Percentiles rank a stretch among this genome's conserved stretches.
These are phyloP conservation scores for Mucor ambiguus DNA, from an alignment of 371 early-diverging fungal species.

Conservation along the genomic window DNA sequence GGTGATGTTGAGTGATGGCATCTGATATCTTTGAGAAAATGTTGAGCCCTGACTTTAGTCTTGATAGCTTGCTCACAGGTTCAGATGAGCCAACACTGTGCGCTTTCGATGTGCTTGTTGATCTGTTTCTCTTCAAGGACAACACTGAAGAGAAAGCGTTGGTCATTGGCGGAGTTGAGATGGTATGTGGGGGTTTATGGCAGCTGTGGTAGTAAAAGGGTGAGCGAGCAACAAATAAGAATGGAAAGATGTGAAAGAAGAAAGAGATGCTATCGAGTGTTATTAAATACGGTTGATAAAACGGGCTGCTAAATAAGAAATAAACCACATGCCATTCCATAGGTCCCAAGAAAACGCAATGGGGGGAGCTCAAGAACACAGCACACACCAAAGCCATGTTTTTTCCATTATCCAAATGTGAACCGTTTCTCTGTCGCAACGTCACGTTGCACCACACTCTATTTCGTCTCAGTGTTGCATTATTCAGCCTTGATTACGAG, in stretches of 20 bases:
- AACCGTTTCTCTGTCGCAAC: conserved; percentile 1
- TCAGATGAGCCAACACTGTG: neutral
- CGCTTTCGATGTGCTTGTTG: conserved; percentile 24
- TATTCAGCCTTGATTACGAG: neutral
- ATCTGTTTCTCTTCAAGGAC: conserved; percentile 31
- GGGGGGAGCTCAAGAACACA: neutral
- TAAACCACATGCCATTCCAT: conserved; percentile 7
- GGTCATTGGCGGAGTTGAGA: conserved; percentile 18
- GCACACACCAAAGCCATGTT: neutral
- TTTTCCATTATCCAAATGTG: neutral
- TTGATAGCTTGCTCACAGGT: conserved; percentile 27
- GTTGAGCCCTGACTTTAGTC: conserved; percentile 27
- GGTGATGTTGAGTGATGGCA: conserved; percentile 1
- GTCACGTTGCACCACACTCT: conserved; percentile 2
- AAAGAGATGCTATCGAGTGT: neutral
- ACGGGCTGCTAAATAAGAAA: conserved; percentile 4
- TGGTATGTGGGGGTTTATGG: neutral
- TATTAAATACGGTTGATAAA: conserved; percentile 12
- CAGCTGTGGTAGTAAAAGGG: neutral
- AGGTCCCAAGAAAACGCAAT: neutral
- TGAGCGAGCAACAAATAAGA: neutral
- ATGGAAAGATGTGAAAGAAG: conserved; percentile 11
- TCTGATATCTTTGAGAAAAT: conserved; percentile 25
- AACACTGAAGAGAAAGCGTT: conserved; percentile 27
- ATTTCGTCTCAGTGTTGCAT: neutral